Percentiles rank a stretch among this genome's conserved stretches.
These are phyloP conservation scores for Bruguiera hainesii DNA, from an alignment of 441 rosid species.

Conservation along the genomic window DNA sequence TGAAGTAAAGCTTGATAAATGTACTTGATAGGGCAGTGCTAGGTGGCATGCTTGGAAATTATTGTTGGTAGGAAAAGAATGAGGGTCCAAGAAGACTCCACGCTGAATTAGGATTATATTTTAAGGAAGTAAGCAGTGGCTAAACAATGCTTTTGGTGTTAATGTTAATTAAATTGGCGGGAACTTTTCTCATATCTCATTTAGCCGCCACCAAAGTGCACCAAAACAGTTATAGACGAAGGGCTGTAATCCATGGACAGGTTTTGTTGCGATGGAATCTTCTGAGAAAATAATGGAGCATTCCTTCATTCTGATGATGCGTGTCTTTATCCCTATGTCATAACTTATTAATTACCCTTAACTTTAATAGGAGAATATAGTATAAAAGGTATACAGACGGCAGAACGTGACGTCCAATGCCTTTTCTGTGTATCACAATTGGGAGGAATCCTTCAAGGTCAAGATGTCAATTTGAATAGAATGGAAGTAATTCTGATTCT, in stretches of 20 bases:
- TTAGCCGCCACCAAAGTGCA: too few species aligned
- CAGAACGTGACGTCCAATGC: not conserved
- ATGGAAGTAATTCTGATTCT: not conserved
- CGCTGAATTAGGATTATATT: slow-evolving; percentile 11
- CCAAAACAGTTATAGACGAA: not conserved
- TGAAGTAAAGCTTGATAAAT: slow-evolving; percentile 30
- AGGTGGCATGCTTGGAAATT: slow-evolving; percentile 35
- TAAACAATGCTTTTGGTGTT: slow-evolving; percentile 18
- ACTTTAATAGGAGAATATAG: not conserved
- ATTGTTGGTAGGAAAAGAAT: slow-evolving; percentile 20
- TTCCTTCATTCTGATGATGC: not conserved
- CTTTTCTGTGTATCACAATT: not conserved
- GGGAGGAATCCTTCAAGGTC: not conserved
- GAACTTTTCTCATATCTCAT: too few species aligned
- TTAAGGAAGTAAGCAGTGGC: slow-evolving; percentile 12
- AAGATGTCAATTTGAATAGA: slow-evolving; percentile 23
- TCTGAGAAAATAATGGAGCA: not conserved
- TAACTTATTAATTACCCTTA: too few species aligned
- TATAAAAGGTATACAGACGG: too few species aligned
- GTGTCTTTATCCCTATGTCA: not conserved
- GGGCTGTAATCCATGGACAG: not conserved
- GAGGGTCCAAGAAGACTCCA: slow-evolving; percentile 9
- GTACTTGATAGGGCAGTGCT: slow-evolving; percentile 33
- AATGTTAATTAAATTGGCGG: slow-evolving; percentile 6
- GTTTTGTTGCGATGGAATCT: not conserved